phyloP scores from a whole-genome alignment of 2,329 filamentous ascomycete genomes.

The Pleochaeta shiraiana region DNA sequence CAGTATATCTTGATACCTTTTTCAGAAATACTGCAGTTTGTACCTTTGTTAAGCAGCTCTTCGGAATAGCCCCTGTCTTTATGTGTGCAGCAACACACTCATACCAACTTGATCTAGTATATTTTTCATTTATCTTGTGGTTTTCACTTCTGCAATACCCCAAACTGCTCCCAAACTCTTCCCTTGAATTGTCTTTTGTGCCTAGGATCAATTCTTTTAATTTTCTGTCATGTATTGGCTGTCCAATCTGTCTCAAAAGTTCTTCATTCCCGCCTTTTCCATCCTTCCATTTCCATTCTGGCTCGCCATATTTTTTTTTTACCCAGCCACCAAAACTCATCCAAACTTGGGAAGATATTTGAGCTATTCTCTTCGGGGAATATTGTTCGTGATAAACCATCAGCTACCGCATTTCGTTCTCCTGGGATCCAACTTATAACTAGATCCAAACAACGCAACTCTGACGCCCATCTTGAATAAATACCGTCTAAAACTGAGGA shows the following conservation, averaged over 20 bases:
- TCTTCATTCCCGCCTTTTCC: background rate
- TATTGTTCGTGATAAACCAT: background rate
- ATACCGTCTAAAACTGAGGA: background rate
- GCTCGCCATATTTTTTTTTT: background rate
- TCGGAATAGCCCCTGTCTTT: background rate
- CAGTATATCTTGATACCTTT: background rate
- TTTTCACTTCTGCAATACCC: background rate
- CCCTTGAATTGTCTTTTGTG: background rate
- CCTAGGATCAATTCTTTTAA: background rate
- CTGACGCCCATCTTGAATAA: background rate
- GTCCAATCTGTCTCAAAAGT: background rate
- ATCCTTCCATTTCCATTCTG: slow-evolving; percentile 1
- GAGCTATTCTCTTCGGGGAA: background rate
- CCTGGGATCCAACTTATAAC: background rate
- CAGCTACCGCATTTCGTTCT: background rate
- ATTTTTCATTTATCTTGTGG: background rate
- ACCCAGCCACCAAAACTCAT: background rate
- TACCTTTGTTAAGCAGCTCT: background rate
- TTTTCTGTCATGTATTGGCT: background rate
- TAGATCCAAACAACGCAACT: background rate
- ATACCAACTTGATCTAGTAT: background rate
- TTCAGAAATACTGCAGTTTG: background rate
- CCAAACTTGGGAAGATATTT: background rate
- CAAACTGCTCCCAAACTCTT: background rate
- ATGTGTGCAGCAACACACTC: background rate